phyloP scores from a whole-genome alignment of 805 yeast species.

The Cyberlindnera mycetangii region DNA sequence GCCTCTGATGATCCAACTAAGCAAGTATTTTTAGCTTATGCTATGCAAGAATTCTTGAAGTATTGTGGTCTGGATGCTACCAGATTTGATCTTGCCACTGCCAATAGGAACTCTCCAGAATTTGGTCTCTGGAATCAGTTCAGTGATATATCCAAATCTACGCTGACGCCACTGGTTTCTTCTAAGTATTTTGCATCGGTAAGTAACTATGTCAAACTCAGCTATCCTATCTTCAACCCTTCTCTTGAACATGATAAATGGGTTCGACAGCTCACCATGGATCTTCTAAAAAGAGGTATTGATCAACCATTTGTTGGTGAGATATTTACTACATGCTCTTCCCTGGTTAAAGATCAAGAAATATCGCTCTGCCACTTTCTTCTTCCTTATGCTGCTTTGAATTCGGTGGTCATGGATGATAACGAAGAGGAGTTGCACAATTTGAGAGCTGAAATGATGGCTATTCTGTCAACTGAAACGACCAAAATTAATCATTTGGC shows the following conservation, averaged over 20 bases:
- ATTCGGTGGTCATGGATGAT: constrained; percentile 51
- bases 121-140: constrained; percentile 56
- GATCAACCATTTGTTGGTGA: constrained; percentile 27
- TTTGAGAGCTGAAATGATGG: constrained; percentile 56
- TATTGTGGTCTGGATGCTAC: constrained; percentile 48
- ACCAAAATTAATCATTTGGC: constrained; percentile 47
- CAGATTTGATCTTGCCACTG: constrained; percentile 29
- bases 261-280: constrained; percentile 68
- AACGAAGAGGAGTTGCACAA: constrained; percentile 37
- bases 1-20: constrained; percentile 84
- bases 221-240: constrained; percentile 63
- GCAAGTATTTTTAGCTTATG: constrained; percentile 80
- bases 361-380: constrained; percentile 64
- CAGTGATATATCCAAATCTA: constrained; percentile 63
- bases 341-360: constrained; percentile 67
- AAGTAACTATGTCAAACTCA: constrained; percentile 40
- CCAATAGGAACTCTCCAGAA: constrained; percentile 28
- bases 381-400: constrained; percentile 72
- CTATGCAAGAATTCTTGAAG: constrained; percentile 82
- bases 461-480: constrained; percentile 50
- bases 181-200: constrained; percentile 64
- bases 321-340: constrained; percentile 63
- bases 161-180: constrained; percentile 68
- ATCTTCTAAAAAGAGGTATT: constrained; percentile 47
- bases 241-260: constrained; percentile 62